Evolutionary conservation across 2,329 filamentous ascomycete genomes (phyloP), one percentile per base, ranked within the genome.

Genomic region (Pseudocercospora musae): DNA sequence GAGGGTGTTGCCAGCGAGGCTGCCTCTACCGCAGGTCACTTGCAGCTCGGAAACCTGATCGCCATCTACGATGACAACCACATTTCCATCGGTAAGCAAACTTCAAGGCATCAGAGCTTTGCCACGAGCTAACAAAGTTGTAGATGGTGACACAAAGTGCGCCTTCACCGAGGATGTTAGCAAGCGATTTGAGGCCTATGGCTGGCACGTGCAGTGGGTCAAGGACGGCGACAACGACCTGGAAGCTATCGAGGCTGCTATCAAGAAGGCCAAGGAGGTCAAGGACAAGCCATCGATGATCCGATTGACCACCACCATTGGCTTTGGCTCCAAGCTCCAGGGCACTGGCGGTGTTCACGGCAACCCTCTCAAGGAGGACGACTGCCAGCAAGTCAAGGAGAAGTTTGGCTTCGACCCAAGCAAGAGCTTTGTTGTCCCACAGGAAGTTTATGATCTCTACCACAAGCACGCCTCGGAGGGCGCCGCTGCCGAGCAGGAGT

Each of bases 51-150:
- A 77, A 99, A 98, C 86, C 85, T 99, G 75, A 98, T 98, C 80
- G 88, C 87, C 80, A 86, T 99, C 81, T 99, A 94, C 80, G 95
- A 99, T 77, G 95, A 99, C 85, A 99, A 99, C 87, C 90, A 96
- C 80, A 98, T 99, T 77, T 96, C 86, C 70, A 88, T 88, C 73
- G 86, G 86, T 88, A 76, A 76, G 84, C 64, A 27, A 15, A 15
- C 7, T 44, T 10, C 15, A 3, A 40, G 23, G 9, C 8, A 15
- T 7, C 15, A n/a, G 5, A 13, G n/a, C n/a, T 18, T 31, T 18
- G 44, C 13, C 2, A 46, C 40, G 23, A 54, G 52, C 68, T 71
- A 46, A 71, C 62, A 1, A 44, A 21, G 54, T 37, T 42, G 48
- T 68, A 87, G 95, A 99, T 76, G 95, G 95, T 80, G 90, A 96